Percentiles rank a stretch among this genome's conserved stretches.
phyloP scores from a whole-genome alignment of 495 filamentous ascomycete genomes.

The Xylaria bambusicola region DNA sequence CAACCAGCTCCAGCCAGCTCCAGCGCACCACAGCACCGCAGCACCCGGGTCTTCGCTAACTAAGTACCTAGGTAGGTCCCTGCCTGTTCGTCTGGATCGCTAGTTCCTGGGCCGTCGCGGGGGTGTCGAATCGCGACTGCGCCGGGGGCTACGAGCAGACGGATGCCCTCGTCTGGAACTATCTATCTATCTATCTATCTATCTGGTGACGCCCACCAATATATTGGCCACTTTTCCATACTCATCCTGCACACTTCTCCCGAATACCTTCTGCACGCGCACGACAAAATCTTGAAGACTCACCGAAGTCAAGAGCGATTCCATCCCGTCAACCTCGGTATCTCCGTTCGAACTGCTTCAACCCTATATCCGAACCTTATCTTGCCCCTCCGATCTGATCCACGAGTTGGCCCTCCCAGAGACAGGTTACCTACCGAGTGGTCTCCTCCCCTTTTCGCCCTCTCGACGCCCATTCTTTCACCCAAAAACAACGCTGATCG shows the following conservation, averaged over 20 bases:
- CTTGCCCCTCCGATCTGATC: neutral
- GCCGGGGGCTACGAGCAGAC: neutral
- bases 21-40: no score
- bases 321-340: neutral
- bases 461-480: neutral
- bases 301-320: no score
- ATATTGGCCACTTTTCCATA: slow-evolving; percentile 5
- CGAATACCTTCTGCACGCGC: neutral
- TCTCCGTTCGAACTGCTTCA: neutral
- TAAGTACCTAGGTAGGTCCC: no score
- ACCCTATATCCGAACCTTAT: neutral
- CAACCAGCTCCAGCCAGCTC: neutral
- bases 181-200: no score
- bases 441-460: neutral
- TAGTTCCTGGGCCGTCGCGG: slow-evolving; percentile 11
- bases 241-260: neutral
- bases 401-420: neutral
- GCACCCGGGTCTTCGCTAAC: no score
- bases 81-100: no score
- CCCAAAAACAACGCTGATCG: neutral
- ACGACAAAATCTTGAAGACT: no score
- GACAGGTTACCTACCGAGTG: neutral
- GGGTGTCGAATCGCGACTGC: neutral
- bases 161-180: neutral
- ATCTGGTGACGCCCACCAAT: slow-evolving; percentile 9